Base-by-base conservation (phyloP, 306 rosid species). In the Fragaria vesca region DNA sequence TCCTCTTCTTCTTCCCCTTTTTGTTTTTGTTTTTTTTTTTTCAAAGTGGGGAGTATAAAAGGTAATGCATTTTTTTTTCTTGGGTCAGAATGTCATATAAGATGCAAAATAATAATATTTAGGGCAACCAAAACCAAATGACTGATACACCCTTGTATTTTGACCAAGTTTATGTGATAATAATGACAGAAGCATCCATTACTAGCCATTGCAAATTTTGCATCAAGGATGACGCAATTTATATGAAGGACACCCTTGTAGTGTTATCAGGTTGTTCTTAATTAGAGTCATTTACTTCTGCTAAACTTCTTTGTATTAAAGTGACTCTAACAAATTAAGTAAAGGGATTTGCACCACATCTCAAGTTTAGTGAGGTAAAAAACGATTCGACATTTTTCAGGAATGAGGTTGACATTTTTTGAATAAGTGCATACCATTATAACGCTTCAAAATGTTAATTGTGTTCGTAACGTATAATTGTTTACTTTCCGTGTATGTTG, bases 81-180 rank as follows among this genome's bases (percentile, higher is more conserved):
- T 20, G 55, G 55, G 55, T 20, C 36, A 32, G 2, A 32, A 32
- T 32, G 32, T 30, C 28, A 70, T 28, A 18, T 51, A 21, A 45
- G 17, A 69, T 21, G 73, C 6, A 46, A 28, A 47, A 48, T 47
- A 7, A 28, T 30, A 34, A 34, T 66, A 7, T 0, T 16, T 2
- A 34, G 11, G 11, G 24, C 16, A 48, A 13, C 26, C 5, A n/a
- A 5, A 1, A 20, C 1, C 18, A 17, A 80, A 76, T 83, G 79
- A 66, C 87, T 15, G 32, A 38, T 66, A 38, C 50, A 34, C 63
- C 81, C 87, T 67, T 63, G 12, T 2, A 12, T 20, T 50, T 83
- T 83, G 83, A 79, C 83, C 63, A 18, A 16, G 38, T 6, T 38
- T 3, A 67, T 21, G 8, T 21, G 7, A 40, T n/a, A 3, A 28